These are phyloP conservation scores for Nicotiana sylvestris DNA, from an alignment of 257 asterid genomes.

Conservation along the genomic window DNA sequence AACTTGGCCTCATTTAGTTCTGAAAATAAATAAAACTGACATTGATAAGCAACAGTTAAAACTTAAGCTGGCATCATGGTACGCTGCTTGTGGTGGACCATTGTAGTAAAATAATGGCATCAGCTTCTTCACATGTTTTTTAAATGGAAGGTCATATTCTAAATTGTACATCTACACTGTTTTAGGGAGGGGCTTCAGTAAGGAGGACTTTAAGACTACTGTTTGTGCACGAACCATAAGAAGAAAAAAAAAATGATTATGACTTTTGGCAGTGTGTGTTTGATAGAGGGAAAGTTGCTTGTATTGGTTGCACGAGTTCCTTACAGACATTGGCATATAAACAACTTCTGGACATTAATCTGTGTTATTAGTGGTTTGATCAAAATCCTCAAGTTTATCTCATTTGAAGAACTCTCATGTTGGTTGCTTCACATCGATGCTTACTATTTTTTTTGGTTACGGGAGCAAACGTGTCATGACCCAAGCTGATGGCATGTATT, in stretches of 20 bases:
- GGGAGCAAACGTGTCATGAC: not conserved
- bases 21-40: not conserved
- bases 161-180: not conserved
- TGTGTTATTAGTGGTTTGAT: not conserved
- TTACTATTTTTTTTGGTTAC: not conserved
- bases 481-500: no score
- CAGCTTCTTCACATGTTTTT: not conserved
- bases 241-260: no score
- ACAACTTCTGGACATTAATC: not conserved
- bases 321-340: no score
- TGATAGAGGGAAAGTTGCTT: not conserved
- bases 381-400: not conserved
- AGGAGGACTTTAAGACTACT: not conserved
- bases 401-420: no score
- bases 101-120: not conserved
- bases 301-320: not conserved
- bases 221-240: not conserved
- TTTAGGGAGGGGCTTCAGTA: not conserved
- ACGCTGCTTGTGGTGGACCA: constrained; percentile 7
- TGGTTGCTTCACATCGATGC: not conserved
- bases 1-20: not conserved
- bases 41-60: not conserved
- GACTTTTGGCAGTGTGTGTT: no score
- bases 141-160: not conserved
- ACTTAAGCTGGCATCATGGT: constrained; percentile 8